Base-by-base conservation (phyloP, 768 basidiomycete species). In the Auriscalpium vulgare region DNA sequence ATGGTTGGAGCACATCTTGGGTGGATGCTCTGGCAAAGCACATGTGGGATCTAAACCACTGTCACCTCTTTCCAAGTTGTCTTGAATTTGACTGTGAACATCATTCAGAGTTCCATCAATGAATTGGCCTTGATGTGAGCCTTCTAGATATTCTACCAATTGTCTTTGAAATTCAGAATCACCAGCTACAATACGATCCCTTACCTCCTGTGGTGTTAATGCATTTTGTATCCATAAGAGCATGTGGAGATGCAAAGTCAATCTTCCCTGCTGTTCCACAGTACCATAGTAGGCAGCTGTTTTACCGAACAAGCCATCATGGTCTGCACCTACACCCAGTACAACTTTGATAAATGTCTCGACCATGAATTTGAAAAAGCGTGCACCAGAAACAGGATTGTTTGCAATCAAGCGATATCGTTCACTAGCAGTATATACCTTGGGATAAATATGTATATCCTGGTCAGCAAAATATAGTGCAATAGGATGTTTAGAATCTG, bases 211-310 rank as follows among this genome's bases (percentile, higher is more conserved):
- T 10, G 63, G 62, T 11, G 50, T 49, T 9, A 53, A 44, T 7
- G 51, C 47, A 8, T 49, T 40, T 16, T 53, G 17, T 13, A 65
- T 54, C 60, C 57, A 63, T 21, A 63, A 16, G 14, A 63, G 36
- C n/a, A 57, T 10, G 48, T 67, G 66, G 0, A 64, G 29, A 53
- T 67, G 64, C 23, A 67, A 53, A 11, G 66, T 64, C 62, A 56
- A 0, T 61, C 65, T n/a, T 5, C 29, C 29, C 29, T 29, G 29
- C 4, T 29, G 29, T 29, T 29, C 29, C 29, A 29, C 29, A 29
- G 60, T 63, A 1, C 63, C 65, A 56, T 64, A 66, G 35, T 61
- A 64, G 13, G 48, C 56, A 10, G 55, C 23, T 5, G 60, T 63
- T 4, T 61, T 23, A 4, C 65, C 63, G 56, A 54, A 60, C n/a